Evolutionary conservation across 2,329 filamentous ascomycete genomes (phyloP).

Genomic region (Leptographium radiaticola): DNA sequence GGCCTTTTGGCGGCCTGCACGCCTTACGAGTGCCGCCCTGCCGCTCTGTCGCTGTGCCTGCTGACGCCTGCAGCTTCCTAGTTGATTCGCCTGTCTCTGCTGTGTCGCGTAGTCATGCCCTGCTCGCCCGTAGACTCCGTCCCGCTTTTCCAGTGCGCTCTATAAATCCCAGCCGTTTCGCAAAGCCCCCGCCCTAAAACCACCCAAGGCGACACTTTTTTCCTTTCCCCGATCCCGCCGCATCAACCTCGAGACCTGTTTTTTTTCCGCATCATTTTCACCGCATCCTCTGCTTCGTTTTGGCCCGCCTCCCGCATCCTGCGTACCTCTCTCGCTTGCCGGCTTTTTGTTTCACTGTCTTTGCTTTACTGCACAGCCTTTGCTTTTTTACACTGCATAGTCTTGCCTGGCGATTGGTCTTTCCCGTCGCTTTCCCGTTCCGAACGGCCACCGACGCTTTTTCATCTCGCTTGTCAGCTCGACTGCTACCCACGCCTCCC

Average conservation of each 20-base stretch:
- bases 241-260: background rate
- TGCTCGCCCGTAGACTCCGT: background rate
- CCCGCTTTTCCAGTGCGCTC: background rate
- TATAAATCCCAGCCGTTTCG: background rate
- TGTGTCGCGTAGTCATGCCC: no score
- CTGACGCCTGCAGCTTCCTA: no score
- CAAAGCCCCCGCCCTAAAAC: background rate
- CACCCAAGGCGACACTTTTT: constrained; percentile 4
- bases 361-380: background rate
- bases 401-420: background rate
- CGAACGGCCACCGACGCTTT: background rate
- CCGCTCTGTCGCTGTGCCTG: no score
- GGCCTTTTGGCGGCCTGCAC: background rate
- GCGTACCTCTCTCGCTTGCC: background rate
- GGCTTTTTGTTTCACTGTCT: background rate
- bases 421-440: background rate
- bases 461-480: background rate
- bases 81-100: no score
- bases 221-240: background rate
- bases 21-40: no score
- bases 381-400: background rate
- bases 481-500: no score
- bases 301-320: background rate
- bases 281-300: background rate
- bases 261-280: background rate